Evolutionary conservation across 139 green algal genomes (phyloP).

Genomic region (Chlorella sp.): DNA sequence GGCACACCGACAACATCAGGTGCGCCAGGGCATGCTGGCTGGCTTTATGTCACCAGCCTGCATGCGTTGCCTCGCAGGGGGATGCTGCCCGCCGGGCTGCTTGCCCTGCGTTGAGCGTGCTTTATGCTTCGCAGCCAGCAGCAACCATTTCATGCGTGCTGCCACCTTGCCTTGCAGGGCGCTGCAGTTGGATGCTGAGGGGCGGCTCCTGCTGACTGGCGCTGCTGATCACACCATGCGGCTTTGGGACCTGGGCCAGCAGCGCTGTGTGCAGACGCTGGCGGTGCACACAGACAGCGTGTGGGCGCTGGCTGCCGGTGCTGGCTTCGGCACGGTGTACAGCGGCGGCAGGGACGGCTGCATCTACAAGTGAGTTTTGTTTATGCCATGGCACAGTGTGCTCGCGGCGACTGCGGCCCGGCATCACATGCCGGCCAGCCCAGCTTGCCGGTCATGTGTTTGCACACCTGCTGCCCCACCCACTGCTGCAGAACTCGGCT

Average conservation of each 20-base stretch:
- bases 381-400: too few species aligned
- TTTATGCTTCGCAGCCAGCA: too few species aligned
- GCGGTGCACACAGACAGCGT: slow-evolving; percentile 89
- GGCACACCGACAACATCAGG: slow-evolving; percentile 88
- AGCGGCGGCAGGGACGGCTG: slow-evolving; percentile 83
- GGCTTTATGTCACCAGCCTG: too few species aligned
- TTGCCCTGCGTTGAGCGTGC: too few species aligned
- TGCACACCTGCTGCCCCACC: background rate
- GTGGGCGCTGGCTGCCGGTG: slow-evolving; percentile 75
- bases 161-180: slow-evolving; percentile 34
- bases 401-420: too few species aligned
- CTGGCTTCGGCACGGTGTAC: slow-evolving; percentile 62
- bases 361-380: slow-evolving; percentile 68
- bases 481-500: slow-evolving; percentile 71
- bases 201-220: slow-evolving; percentile 78
- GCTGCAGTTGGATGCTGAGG: slow-evolving; percentile 73
- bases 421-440: background rate
- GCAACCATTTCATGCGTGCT: too few species aligned
- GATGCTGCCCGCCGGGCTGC: background rate
- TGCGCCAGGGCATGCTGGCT: background rate
- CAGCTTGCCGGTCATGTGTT: background rate
- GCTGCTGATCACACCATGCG: slow-evolving; percentile 86
- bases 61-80: too few species aligned
- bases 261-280: slow-evolving; percentile 80
- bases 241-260: slow-evolving; percentile 92